Base-by-base conservation (phyloP, 2,329 filamentous ascomycete genomes). In the Penicillium sp. region DNA sequence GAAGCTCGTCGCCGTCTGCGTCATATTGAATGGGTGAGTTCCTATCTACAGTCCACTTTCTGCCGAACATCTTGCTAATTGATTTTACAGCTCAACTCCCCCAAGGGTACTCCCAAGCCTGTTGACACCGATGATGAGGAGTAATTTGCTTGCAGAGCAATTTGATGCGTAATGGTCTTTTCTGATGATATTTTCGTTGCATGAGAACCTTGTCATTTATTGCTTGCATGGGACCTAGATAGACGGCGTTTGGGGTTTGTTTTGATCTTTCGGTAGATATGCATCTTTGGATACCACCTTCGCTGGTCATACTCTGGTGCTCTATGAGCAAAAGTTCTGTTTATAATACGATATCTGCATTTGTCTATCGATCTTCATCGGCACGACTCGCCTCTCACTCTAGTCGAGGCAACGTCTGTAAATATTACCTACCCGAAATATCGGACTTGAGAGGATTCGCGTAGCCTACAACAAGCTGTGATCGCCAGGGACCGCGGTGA, bases 1-100 rank as follows among this genome's bases (percentile, higher is more conserved):
- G 92, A 97, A 74, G 87, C 87, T 38, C 81, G 95, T 57, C 82
- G 92, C 59, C 81, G 93, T 61, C 77, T 97, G 72, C 83, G 93
- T 63, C 90, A 98, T 73, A 81, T 84, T 52, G 81, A 84, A 63
- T 84, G 81, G 79, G 62, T 59, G 15, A 50, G 66, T 60, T 50
- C 59, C 28, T 37, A 39, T 9, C 47, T 24, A 49, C 38, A 8
- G 7, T 18, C 37, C 44, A 13, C 10, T 37, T 15, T 33, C n/a
- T 31, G 35, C 27, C 18, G 35, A 31, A 27, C 5, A 9, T 35
- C 20, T 9, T 46, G 42, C 55, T 60, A 50, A 58, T 46, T 41
- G 20, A 6, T 24, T 27, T 20, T 81, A 86, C 69, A 87, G 87
- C 77, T 95, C 62, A 92, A 89, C 73, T 88, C 81, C 63, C 87